Evolutionary conservation across 2,329 filamentous ascomycete genomes (phyloP).

Genomic region (Colletotrichum liriopes): DNA sequence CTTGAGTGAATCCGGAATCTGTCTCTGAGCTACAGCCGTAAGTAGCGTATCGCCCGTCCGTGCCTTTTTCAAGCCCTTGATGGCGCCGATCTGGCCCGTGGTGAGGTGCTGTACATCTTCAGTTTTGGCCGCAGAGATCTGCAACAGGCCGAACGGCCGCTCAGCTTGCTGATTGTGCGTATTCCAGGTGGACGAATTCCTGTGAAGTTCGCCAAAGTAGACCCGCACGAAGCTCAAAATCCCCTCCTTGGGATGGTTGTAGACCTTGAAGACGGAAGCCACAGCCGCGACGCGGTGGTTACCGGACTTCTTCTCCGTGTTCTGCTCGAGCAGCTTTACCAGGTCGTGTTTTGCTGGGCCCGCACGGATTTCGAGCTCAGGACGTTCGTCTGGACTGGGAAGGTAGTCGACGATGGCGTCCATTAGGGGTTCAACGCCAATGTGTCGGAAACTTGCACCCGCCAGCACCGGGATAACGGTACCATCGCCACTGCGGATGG

Average conservation of each 20-base stretch:
- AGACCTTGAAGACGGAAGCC: constrained; percentile 92
- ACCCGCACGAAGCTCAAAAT: constrained; percentile 93
- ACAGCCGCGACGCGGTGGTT: constrained; percentile 61
- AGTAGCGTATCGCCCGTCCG: constrained; percentile 94
- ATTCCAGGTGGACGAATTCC: constrained; percentile 86
- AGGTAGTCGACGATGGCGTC: constrained; percentile 91
- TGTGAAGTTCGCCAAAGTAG: constrained; percentile 86
- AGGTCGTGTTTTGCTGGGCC: constrained; percentile 68
- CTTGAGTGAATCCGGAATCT: constrained; percentile 78
- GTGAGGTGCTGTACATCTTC: constrained; percentile 86
- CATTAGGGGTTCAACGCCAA: constrained; percentile 92
- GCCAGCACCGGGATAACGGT: constrained; percentile 89
- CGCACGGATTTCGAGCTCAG: constrained; percentile 83
- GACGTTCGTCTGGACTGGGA: constrained; percentile 85
- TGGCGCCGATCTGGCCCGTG: constrained; percentile 93
- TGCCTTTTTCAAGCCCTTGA: constrained; percentile 91
- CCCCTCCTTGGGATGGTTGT: constrained; percentile 87
- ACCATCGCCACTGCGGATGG: constrained; percentile 78
- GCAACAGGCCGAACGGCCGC: constrained; percentile 83
- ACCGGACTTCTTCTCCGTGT: constrained; percentile 49
- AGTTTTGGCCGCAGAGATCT: constrained; percentile 91
- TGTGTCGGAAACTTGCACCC: constrained; percentile 93
- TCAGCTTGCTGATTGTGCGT: constrained; percentile 87
- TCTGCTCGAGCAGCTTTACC: constrained; percentile 49
- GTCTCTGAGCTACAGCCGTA: constrained; percentile 74